phyloP scores from a whole-genome alignment of 148 eudicot genomes.

The Arbutus unedo region DNA sequence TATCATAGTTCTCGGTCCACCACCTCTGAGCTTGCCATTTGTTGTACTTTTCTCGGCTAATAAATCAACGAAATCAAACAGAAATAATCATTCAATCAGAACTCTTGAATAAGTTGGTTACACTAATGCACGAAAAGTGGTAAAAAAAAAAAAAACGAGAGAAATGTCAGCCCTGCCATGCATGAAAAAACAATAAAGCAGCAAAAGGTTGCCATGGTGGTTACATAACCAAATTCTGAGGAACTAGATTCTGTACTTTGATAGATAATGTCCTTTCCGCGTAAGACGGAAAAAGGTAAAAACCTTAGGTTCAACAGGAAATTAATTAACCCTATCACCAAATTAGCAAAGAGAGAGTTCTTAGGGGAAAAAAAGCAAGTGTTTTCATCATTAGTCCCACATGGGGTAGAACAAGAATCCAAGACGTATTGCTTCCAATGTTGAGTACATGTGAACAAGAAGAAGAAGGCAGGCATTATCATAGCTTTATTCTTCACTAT shows the following conservation, averaged over 20 bases:
- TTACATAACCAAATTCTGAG: neutral
- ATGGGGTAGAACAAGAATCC: slow-evolving; percentile 1
- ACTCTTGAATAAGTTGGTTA: neutral
- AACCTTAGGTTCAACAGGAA: neutral
- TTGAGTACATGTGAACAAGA: neutral
- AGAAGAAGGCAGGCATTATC: neutral
- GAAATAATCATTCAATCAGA: slow-evolving; percentile 16
- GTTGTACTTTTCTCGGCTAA: slow-evolving; percentile 88
- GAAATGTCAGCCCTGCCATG: neutral
- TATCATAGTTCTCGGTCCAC: slow-evolving; percentile 97
- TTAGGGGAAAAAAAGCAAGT: neutral
- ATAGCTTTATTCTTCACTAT: neutral
- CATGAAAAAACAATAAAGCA: neutral
- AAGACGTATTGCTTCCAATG: neutral
- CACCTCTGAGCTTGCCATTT: slow-evolving; percentile 97
- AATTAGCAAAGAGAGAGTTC: neutral
- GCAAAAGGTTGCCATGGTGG: neutral
- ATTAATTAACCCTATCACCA: neutral
- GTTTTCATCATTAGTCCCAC: neutral
- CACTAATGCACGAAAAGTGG: neutral
- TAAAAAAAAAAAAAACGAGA: neutral
- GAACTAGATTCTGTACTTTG: neutral
- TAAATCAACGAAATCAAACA: slow-evolving; percentile 15
- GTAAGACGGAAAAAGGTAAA: no score
- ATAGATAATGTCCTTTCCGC: no score